These are phyloP conservation scores for Penicillium goetzii DNA, from an alignment of 495 filamentous ascomycete genomes.

Conservation along the genomic window DNA sequence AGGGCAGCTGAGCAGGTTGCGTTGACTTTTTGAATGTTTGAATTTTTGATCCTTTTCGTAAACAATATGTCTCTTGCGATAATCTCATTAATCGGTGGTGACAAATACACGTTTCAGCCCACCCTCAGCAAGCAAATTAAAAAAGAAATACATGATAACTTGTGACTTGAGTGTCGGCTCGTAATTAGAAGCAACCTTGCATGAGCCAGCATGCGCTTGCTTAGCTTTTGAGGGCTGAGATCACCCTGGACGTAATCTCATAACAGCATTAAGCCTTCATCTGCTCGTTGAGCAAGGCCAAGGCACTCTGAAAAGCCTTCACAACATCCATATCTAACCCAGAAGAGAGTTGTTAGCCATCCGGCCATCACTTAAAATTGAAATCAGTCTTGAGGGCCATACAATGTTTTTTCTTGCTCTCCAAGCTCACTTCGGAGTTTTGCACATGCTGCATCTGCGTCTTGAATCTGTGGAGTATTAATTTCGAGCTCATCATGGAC, in stretches of 20 bases:
- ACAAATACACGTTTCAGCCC: neutral
- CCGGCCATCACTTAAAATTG: neutral
- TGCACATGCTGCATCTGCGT: slow-evolving; percentile 76
- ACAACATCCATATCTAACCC: slow-evolving; percentile 73
- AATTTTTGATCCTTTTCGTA: neutral
- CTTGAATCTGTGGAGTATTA: slow-evolving; percentile 57
- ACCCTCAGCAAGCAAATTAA: neutral
- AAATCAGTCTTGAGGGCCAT: slow-evolving; percentile 30
- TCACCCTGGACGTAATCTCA: neutral
- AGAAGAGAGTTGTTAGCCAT: slow-evolving; percentile 6
- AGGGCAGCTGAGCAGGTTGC: neutral
- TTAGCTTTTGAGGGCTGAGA: neutral
- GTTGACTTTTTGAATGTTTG: neutral
- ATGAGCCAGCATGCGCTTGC: slow-evolving; percentile 12
- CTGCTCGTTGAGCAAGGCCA: slow-evolving; percentile 62
- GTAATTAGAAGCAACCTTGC: slow-evolving; percentile 1
- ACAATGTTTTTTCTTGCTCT: slow-evolving; percentile 77
- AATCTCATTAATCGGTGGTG: neutral
- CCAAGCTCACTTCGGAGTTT: slow-evolving; percentile 65
- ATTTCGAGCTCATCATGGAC: slow-evolving; percentile 11
- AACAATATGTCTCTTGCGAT: neutral
- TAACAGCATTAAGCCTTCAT: slow-evolving; percentile 25
- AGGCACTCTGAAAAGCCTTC: slow-evolving; percentile 76
- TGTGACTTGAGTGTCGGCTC: neutral
- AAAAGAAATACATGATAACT: slow-evolving; percentile 3